Base-by-base conservation (phyloP, 2,329 filamentous ascomycete species). In the Akanthomyces uredinophilus region DNA sequence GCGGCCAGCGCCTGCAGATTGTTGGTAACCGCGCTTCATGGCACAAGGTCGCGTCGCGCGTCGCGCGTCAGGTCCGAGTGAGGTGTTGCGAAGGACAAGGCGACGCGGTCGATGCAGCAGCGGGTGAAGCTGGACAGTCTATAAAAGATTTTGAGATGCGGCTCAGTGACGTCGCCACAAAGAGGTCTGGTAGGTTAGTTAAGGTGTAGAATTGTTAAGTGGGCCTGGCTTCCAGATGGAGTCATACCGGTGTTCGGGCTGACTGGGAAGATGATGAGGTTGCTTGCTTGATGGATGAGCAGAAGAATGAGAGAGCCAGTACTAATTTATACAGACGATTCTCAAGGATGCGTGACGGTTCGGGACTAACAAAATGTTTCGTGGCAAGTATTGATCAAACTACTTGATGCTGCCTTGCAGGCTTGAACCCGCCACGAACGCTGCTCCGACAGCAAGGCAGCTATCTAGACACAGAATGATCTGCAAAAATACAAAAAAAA, bases 1-100 rank as follows among this genome's bases (percentile, higher is more conserved):
- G 14, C 56, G 56, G 29, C 51, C 44, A n/a, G 43, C 32, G 44
- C 39, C 55, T 16, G 63, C 44, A 18, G 57, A 39, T 51, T 32
- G 50, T 44, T 20, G 37, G 22, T 62, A 41, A 29, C 47, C 44
- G 46, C 63, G 60, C 51, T 60, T 57, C 60, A 60, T 64, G 53
- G 14, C 37, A 7, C 18, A 29, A 32, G 27, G 24, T 62, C 22
- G 35, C 47, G 35, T 57, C 44, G 20, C 22, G 35, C 47, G 35
- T 57, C 44, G 20, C 46, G 60, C 20, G 58, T 35, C 22, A 20
- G 4, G 8, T 43, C 14, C 11, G 14, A n/a, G 20, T 27, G 46
- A 29, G 10, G 16, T 35, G 22, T 52, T 29, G 43, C 59, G 51
- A 50, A 32, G 24, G 18, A 22, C 8, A 22, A n/a, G n/a, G 22